Evolutionary conservation across 495 filamentous ascomycete species (phyloP), one percentile per base, ranked within the genome.

Genomic region (Trichoderma asperelloides): DNA sequence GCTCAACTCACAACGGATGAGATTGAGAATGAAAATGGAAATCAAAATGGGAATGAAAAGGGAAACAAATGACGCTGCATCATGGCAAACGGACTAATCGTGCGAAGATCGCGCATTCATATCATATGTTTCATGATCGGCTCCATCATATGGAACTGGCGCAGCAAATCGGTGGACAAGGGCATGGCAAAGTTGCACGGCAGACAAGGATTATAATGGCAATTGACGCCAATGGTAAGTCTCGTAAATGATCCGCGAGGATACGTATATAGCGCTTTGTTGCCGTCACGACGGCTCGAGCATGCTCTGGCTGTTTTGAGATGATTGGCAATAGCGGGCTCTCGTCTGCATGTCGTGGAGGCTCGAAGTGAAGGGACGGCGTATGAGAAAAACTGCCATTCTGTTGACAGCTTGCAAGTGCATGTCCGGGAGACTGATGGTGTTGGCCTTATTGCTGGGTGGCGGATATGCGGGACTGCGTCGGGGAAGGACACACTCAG

Each of bases 221-320:
- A 25, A 60, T 18, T 27, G 55, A 30, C 30, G 55, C 55, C 25
- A 18, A 60, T 11, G 55, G 55, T 60, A 60, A 60, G 55, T 60
- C 21, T 64, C 40, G 62, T 64, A 64, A 64, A 64, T 64, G 62
- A 64, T 64, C 62, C 62, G 33, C 40, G 30, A 40, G 62, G 62
- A 64, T 64, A 21, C 62, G 62, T 64, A 64, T 64, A 64, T 64
- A 64, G 62, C 27, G 62, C 21, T 40, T 4, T 64, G 55, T 12
- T 60, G 55, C 25, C n/a, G 55, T 23, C 16, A 64, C 41, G n/a
- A 27, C 62, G 62, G 62, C 30, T 39, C 21, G 33, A 43, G 25
- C 55, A 60, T 60, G 55, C 25, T 18, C 23, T 30, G 55, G 55
- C 25, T 16, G 16, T 37, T 23, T 7, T 12, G 55, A 18, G 23